Conservation (phyloP, 495 filamentous ascomycete genomes). For the Tuber aestivum region DNA sequence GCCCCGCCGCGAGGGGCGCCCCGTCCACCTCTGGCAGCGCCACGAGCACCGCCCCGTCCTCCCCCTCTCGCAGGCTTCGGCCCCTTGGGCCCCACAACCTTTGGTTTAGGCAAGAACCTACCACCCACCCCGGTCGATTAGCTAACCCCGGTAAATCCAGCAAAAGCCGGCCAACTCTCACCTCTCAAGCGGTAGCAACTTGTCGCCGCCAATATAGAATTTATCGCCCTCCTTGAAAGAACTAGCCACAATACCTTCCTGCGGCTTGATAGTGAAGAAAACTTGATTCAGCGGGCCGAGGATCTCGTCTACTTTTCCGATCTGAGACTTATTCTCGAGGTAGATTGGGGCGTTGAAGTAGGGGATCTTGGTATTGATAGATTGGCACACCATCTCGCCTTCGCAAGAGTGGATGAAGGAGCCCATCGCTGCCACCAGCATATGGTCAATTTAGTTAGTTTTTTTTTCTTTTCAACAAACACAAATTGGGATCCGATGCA, state of each 20-base stretch:
- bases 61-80: conserved; percentile 49
- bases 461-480: conserved; percentile 6
- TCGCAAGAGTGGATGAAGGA: conserved; percentile 87
- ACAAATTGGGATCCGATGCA: background rate
- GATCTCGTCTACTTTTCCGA: conserved; percentile 85
- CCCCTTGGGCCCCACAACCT: conserved; percentile 56
- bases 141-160: background rate
- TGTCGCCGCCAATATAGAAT: conserved; percentile 91
- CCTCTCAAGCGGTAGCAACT: conserved; percentile 87
- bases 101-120: conserved; percentile 90
- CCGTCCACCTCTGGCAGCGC: conserved; percentile 51
- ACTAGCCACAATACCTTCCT: conserved; percentile 86
- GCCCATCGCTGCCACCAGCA: conserved; percentile 65
- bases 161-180: conserved; percentile 40
- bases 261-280: conserved; percentile 95
- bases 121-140: background rate
- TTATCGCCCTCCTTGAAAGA: conserved; percentile 96
- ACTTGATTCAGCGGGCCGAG: conserved; percentile 86
- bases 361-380: conserved; percentile 87
- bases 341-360: conserved; percentile 99
- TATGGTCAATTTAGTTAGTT: conserved; percentile 37
- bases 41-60: conserved; percentile 48
- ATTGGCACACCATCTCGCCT: conserved; percentile 93
- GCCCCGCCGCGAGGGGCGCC: conserved; percentile 48
- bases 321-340: conserved; percentile 92